Evolutionary conservation across 2,329 filamentous ascomycete species (phyloP), one percentile per base, ranked within the genome.

Genomic region (Grosmannia penicillata): DNA sequence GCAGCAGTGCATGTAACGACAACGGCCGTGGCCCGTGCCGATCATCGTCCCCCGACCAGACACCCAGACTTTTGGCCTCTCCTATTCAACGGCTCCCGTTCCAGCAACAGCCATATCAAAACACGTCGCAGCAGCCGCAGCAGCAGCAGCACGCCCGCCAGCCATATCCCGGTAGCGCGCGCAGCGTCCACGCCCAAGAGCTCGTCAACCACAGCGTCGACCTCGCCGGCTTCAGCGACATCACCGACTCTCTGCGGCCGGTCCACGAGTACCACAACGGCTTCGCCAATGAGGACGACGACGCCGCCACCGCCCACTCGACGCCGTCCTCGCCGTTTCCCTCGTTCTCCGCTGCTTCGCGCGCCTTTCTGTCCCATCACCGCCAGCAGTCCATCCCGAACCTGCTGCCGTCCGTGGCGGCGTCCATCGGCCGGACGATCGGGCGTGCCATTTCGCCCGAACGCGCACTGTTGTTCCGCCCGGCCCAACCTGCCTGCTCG

Each of bases 331-430:
- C 41, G 7, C 34, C 36, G 13, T 43, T 44, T 33, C 28, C 43
- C 2, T 41, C 42, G 14, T 31, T 44, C 39, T 43, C 36, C 36
- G 45, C 46, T 38, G 40, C 42, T 24, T 47, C 40, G 37, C 43
- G 45, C 39, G 38, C 45, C 11, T 44, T 46, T 18, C 35, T 48
- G 31, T 42, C 43, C 32, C 57, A 58, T 39, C 52, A 50, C 30
- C 53, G 57, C 36, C 56, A 57, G 46, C 51, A 54, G 40, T 59
- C 57, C 5, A 53, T 58, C 29, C 51, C 58, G 21, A 59, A 53
- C 45, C 45, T 56, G 38, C 47, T 58, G 38, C 52, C 57, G 11
- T 36, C 46, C 5, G 38, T 47, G 29, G 31, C 37, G 21, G 37
- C 43, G 18, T 41, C 45, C 18, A 41, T 44, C 18, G 39, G 39